A percentile compares a stretch with the other conserved stretches of the same genome.
Evolutionary conservation across 108 stramenopile species (phyloP).

Genomic region (Skeletonema grethae): DNA sequence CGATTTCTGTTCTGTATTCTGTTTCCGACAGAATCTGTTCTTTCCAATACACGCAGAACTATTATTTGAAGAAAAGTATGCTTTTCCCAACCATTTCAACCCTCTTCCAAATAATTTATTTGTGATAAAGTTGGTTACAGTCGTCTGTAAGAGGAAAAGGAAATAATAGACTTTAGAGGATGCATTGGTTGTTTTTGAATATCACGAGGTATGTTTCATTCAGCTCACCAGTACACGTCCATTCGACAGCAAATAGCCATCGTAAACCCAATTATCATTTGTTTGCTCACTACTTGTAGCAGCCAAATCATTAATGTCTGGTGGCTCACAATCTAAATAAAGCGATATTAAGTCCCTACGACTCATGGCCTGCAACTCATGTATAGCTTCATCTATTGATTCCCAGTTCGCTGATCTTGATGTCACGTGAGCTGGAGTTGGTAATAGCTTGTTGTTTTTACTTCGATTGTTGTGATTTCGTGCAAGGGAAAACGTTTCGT

Average conservation of each 20-base stretch:
- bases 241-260: conserved; percentile 34
- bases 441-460: neutral
- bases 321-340: conserved; percentile 25
- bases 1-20: neutral
- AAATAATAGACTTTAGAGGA: neutral
- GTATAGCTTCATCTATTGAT: conserved; percentile 19
- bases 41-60: conserved; percentile 12
- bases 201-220: neutral
- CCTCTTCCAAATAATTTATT: conserved; percentile 37
- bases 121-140: conserved; percentile 39
- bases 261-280: conserved; percentile 7
- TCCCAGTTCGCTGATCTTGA: conserved; percentile 10
- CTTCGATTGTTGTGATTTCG: conserved; percentile 1
- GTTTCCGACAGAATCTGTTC: conserved; percentile 26
- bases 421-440: neutral
- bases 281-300: neutral
- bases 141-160: neutral
- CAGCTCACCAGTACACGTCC: conserved; percentile 30
- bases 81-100: conserved; percentile 29
- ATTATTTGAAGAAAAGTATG: conserved; percentile 12
- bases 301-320: conserved; percentile 2
- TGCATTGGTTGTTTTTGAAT: neutral
- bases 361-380: conserved; percentile 14
- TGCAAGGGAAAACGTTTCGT: conserved; percentile 20
- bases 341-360: conserved; percentile 25